Evolutionary conservation across 2,329 filamentous ascomycete genomes (phyloP), one percentile per base, ranked within the genome.

Genomic region (Colletotrichum sp.): DNA sequence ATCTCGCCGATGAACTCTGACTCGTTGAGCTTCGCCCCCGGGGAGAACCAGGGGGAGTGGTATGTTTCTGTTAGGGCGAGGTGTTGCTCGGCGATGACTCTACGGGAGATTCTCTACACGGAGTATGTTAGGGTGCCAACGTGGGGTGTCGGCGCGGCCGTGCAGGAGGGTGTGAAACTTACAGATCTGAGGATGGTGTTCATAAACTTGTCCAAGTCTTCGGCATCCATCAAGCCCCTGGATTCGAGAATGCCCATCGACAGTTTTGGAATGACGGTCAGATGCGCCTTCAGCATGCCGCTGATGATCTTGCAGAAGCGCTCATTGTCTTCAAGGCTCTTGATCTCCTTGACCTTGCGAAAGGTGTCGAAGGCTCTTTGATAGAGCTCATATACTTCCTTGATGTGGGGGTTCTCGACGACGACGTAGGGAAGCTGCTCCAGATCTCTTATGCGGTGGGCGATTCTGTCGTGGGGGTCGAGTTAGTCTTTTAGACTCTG

Each of bases 81-180:
- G 82, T 99, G 97, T 82, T 99, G 97, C 85, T 99, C 97, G 39
- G 97, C 97, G 82, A 99, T 99, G 79, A 99, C 97, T 77, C 98
- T 93, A 76, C 97, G 93, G 60, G 96, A 98, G 80, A 99, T 99
- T 76, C 97, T 92, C 95, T 97, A 28, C 55, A n/a, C 21, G 24
- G 32, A 5, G 36, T n/a, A 52, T 21, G 72, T 76, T 77, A 68
- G 65, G n/a, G n/a, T 28, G 60, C 18, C 62, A 24, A n/a, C 30
- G 21, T 15, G 36, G 15, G 16, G 30, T 16, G 21, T 44, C 57
- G 36, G 32, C 21, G 36, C 32, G 21, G 3, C 18, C 8, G 24
- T 16, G 16, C 39, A 49, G 13, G 39, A 13, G 12, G n/a, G 15
- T 5, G 32, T 52, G 32, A 28, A 67, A 83, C 92, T 81, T 89